Evolutionary conservation across 805 yeast genomes (phyloP), one percentile per base, ranked within the genome.

Genomic region (Wickerhamiella azyma): DNA sequence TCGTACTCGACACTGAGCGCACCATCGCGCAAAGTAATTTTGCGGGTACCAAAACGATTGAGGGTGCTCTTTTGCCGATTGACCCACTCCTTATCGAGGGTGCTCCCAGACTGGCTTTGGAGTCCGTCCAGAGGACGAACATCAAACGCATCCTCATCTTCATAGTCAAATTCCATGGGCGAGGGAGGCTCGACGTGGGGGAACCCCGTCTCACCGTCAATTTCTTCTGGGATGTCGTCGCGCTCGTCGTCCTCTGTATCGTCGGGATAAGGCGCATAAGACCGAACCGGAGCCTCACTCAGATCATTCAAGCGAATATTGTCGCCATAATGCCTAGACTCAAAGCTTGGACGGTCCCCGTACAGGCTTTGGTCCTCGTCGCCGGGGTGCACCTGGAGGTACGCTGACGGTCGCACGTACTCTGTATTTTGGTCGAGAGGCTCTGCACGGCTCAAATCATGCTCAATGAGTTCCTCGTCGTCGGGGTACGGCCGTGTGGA

Each of bases 1-100:
- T 58, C 66, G 54, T 54, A 65, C 54, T 57, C 68, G 7, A 59
- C 53, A 16, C 60, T 54, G 55, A 57, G 62, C 24, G 60, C 64
- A 19, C 65, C 66, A 37, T 62, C 56, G 29, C 55, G 59, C 13
- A 66, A 59, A 43, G 63, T 63, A 52, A 66, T 66, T 45, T 60
- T 61, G 16, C 66, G 60, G 7, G 69, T 65, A 18, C 53, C 57
- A 30, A 53, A 56, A 9, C 68, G 59, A 40, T 56, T 55, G 41
- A 63, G 52, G 16, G 52, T 46, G 32, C 52, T 48, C 38, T 55
- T 54, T 50, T 59, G 65, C 5, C 65, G 62, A 30, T 59, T 54
- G 28, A 52, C 55, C 57, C 66, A 58, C 28, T 45, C 51, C 17
- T 45, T 41, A 16, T 45, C 50, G 10, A 37, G 37, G 24, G 41